These are phyloP conservation scores for Tylopilus balloui DNA, from an alignment of 768 basidiomycete genomes.

Conservation along the genomic window DNA sequence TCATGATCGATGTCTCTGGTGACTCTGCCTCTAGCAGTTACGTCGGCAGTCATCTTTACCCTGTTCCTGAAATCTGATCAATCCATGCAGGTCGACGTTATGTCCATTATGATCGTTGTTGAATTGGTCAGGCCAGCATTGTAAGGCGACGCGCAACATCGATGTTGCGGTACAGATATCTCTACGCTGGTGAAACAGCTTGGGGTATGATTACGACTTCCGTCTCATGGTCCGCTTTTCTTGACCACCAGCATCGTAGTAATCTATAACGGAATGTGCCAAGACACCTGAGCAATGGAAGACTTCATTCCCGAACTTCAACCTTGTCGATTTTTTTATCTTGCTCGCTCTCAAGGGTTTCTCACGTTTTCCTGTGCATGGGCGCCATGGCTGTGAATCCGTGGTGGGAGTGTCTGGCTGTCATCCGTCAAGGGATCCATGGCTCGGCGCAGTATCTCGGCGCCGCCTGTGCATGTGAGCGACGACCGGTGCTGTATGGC, in stretches of 20 bases:
- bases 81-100: constrained; percentile 32
- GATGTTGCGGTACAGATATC: no score
- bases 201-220: no score
- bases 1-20: constrained; percentile 26
- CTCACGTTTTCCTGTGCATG: constrained; percentile 35
- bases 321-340: constrained; percentile 23
- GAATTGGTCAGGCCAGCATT: constrained; percentile 37
- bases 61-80: constrained; percentile 1
- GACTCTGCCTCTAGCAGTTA: constrained; percentile 26
- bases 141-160: constrained; percentile 32
- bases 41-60: constrained; percentile 15
- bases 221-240: neutral
- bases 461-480: no score
- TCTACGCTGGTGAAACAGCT: no score
- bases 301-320: constrained; percentile 36
- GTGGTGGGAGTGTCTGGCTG: constrained; percentile 33
- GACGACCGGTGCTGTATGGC: no score
- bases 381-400: constrained; percentile 18
- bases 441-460: constrained; percentile 12
- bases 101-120: constrained; percentile 36
- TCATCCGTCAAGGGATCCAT: constrained; percentile 32
- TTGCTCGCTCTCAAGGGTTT: neutral
- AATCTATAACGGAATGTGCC: constrained; percentile 17
- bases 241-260: constrained; percentile 11
- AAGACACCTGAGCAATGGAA: constrained; percentile 28